A percentile compares a stretch with the other conserved stretches of the same genome.
Evolutionary conservation across 805 yeast genomes (phyloP).

Genomic region (Cyberlindnera nakhonratchasimensis): DNA sequence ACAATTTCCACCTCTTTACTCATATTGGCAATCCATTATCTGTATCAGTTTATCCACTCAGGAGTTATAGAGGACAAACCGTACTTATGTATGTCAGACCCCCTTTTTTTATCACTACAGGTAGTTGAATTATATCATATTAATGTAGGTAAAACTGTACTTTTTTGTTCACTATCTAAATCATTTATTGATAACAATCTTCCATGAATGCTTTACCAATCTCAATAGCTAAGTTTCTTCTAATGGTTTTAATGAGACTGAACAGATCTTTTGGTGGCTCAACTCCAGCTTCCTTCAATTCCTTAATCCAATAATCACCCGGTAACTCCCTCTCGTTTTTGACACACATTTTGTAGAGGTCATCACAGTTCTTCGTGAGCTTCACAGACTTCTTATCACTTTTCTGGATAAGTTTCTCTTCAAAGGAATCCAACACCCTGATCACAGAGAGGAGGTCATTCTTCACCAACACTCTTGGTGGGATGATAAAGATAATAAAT

Average conservation of each 20-base stretch:
- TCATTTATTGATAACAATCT: constrained; percentile 9
- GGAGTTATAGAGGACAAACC: constrained; percentile 1
- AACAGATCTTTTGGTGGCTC: constrained; percentile 19
- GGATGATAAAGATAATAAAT: constrained; percentile 30
- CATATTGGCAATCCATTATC: background rate
- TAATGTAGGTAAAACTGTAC: background rate
- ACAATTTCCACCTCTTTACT: background rate
- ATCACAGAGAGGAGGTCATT: constrained; percentile 22
- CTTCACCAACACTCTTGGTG: constrained; percentile 22
- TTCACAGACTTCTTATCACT: constrained; percentile 17
- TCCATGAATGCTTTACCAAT: constrained; percentile 27
- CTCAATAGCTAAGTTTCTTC: constrained; percentile 26
- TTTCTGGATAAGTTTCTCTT: constrained; percentile 9
- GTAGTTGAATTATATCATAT: constrained; percentile 2
- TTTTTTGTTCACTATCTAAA: background rate
- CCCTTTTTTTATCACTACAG: constrained; percentile 8
- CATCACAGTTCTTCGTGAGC: constrained; percentile 16
- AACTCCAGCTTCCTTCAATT: constrained; percentile 19
- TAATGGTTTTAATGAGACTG: constrained; percentile 17
- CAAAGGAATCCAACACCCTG: constrained; percentile 23
- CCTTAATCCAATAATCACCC: constrained; percentile 21
- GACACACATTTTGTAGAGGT: constrained; percentile 23
- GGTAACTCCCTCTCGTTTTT: constrained; percentile 1
- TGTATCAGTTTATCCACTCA: constrained; percentile 1
- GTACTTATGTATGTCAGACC: constrained; percentile 2